Base-by-base conservation (phyloP, 2,329 filamentous ascomycete genomes). In the Alternaria solani region DNA sequence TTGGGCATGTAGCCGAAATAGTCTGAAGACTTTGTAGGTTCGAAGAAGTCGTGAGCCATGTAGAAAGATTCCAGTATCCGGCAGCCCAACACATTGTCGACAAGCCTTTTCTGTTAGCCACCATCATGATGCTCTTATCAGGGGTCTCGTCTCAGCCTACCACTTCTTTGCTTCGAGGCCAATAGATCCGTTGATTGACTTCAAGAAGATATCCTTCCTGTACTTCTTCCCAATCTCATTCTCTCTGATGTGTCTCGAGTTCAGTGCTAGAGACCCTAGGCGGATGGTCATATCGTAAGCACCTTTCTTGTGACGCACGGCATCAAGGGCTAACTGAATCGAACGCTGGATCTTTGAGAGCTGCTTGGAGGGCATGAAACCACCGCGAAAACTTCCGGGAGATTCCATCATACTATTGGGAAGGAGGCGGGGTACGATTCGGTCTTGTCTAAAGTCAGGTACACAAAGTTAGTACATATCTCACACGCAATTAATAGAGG, bases 221-320 rank as follows among this genome's bases (percentile, higher is more conserved):
- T 63, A 64, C 14, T 47, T 63, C 8, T 63, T 55, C 6, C 69
- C 69, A 38, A 74, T 55, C 5, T 61, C 9, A 2, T 59, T 36
- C 16, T 58, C 43, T 8, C 42, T 51, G 4, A 71, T 61, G 9
- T 65, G 52, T 18, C 57, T 60, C 11, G 67, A 64, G 20, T 53
- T 59, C 4, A 77, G 51, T 5, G 62, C 70, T 18, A 77, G 38
- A 30, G 68, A 70, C 8, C 75, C 74, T 18, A 73, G 62, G 2
- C 70, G 72, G 3, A 78, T 64, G 8, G 56, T 55, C 23, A 78
- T 67, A 16, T 75, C 71, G 30, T 72, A 76, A 1, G 63, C 57
- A 5, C 73, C 71, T 34, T 62, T 72, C 34, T 69, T 67, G 36
- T 63, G 66, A 32, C 65, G 60, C 12, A 70, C 62, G n/a, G 54